Conservation (phyloP, 2,329 filamentous ascomycete species). For the Beauveria medogensis region DNA sequence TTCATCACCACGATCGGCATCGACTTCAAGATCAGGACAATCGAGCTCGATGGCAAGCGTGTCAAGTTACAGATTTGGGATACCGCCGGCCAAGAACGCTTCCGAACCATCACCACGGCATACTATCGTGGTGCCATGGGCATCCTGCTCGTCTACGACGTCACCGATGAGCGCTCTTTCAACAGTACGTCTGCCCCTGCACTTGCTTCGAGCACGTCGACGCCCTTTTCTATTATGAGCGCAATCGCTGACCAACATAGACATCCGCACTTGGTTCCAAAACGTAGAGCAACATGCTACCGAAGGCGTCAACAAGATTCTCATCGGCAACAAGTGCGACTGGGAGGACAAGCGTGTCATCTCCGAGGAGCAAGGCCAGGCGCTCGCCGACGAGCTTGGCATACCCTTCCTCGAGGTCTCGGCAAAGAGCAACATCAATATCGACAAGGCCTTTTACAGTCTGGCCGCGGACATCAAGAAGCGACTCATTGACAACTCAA, state of each 20-base stretch:
- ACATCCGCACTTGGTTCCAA: slow-evolving; percentile 98
- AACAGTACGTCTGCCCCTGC: slow-evolving; percentile 58
- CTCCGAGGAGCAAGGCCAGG: slow-evolving; percentile 86
- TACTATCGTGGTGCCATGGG: slow-evolving; percentile 99
- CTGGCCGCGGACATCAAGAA: slow-evolving; percentile 97
- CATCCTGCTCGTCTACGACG: slow-evolving; percentile 94
- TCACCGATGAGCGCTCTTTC: slow-evolving; percentile 92
- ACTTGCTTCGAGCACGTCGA: neutral
- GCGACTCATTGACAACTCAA: slow-evolving; percentile 84
- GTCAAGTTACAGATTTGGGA: slow-evolving; percentile 99
- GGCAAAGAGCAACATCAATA: slow-evolving; percentile 99
- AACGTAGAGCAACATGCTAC: slow-evolving; percentile 98
- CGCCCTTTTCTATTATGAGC: neutral
- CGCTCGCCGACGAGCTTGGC: slow-evolving; percentile 87
- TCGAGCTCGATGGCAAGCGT: slow-evolving; percentile 96
- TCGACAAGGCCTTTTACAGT: slow-evolving; percentile 96
- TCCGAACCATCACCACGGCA: slow-evolving; percentile 96
- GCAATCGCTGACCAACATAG: slow-evolving; percentile 36
- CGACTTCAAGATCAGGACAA: slow-evolving; percentile 99
- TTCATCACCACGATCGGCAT: slow-evolving; percentile 99
- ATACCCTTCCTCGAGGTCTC: slow-evolving; percentile 98
- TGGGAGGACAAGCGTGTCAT: slow-evolving; percentile 99
- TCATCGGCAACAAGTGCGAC: slow-evolving; percentile 99
- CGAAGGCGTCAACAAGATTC: slow-evolving; percentile 98
- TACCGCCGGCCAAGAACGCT: slow-evolving; percentile 94